Evolutionary conservation across 345 rosid species (phyloP), one percentile per base, ranked within the genome.

Genomic region (Syzygium jambos): DNA sequence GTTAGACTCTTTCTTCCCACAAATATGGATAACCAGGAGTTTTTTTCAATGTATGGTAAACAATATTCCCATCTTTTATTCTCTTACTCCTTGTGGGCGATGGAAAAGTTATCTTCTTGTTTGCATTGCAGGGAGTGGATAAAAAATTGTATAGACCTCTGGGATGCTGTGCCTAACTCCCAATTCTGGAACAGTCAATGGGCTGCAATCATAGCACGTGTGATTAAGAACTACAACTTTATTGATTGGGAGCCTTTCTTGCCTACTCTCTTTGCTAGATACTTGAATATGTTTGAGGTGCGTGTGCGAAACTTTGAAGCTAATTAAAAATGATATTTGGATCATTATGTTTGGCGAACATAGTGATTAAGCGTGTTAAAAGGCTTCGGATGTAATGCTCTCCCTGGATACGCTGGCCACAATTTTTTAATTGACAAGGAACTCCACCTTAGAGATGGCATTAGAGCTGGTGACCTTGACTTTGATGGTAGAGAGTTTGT

Each of bases 141-240:
- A 49, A 89, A 87, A 89, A 93, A 93, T 90, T 94, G 93, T 89
- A 87, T 98, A 88, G 94, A 91, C 86, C 87, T 95, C 86, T 98
- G 99, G 99, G 98, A 96, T 93, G 92, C 98, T 1, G 91, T 98
- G 88, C 99, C 99, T 54, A 98, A 96, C 90, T 98, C 98, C 90
- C 99, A 95, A 87, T 98, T 98, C 91, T 98, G 99, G 99, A 98
- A 96, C 88, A 90, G 97, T 92, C 99, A 98, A 87, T 98, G 99
- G 99, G 89, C 95, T 87, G 96, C 96, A 91, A 92, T 98, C 51
- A 90, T 93, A 88, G 99, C 99, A 53, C 97, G 98, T 61, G 97
- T 95, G 87, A 91, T 98, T 88, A 96, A 95, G 93, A 95, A 93
- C 89, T 95, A 94, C 92, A 91, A 89, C 57, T 93, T 88, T 93